Base-by-base conservation (phyloP, 225 moss, liverwort and hornwort species). In the Polytrichum commune region DNA sequence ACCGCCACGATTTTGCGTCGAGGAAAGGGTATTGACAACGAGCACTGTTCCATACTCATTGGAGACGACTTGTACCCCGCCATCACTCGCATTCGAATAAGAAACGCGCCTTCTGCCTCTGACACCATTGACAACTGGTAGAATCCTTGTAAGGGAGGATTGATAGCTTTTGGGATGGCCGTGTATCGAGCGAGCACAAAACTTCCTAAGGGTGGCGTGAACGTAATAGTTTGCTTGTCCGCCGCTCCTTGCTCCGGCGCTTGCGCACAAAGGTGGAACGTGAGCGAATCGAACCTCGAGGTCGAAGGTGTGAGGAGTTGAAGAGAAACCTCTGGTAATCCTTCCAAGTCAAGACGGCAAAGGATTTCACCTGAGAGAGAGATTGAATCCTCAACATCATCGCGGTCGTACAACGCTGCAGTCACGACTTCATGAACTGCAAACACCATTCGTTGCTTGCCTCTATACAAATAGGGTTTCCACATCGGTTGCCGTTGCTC, bases 61-160 rank as follows among this genome's bases (percentile, higher is more conserved):
- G 91, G 74, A 55, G 87, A 64, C 68, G 79, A 90, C 63, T 90
- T 98, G 72, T 91, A 95, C 53, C 87, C 93, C 57, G 91, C 93
- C 93, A 95, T 93, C 30, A 98, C 88, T 58, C 90, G 85, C 98
- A 95, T 91, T 77, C 85, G 60, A 67, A 98, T 95, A 24, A 98
- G 73, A 75, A 95, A 95, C 6, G 98, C 98, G 19, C 95, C 98
- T 79, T 98, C 91, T 2, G 90, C 84, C 32, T 90, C 91, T 0
- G 98, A 93, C 0, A 98, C 93, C 98, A 98, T 98, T 33, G 93
- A 95, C 28, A 98, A 79, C 77, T 98, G 98, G 77, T 98, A 98
- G 66, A 98, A 98, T 7, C 98, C 98, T 66, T 98, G 95, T 19
- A 98, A 68, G 46, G 98, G 98, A 0, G 95, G 98, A 32, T 81